phyloP scores from a whole-genome alignment of 495 filamentous ascomycete species.

The Podospora conica region DNA sequence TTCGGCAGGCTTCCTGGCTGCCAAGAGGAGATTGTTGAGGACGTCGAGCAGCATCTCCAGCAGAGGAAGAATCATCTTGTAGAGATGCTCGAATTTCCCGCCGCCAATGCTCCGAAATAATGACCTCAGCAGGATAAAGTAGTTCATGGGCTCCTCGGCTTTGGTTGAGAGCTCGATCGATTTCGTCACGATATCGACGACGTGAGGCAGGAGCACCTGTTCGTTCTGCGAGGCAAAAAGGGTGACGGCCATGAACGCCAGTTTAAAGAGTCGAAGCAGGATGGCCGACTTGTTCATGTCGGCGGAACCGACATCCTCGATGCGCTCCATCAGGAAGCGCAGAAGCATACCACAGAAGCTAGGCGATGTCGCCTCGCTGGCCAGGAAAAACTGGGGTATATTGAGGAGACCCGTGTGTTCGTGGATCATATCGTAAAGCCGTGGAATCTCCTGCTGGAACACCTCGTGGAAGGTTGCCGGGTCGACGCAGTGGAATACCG shows the following conservation, averaged over 20 bases:
- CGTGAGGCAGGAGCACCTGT: slow-evolving; percentile 88
- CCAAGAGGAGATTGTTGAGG: slow-evolving; percentile 84
- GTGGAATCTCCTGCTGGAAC: slow-evolving; percentile 94
- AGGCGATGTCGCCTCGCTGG: slow-evolving; percentile 93
- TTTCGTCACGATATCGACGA: slow-evolving; percentile 91
- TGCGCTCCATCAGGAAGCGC: slow-evolving; percentile 92
- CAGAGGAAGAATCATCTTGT: slow-evolving; percentile 94
- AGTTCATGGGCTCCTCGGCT: slow-evolving; percentile 97
- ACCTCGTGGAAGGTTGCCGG: slow-evolving; percentile 98
- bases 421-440: slow-evolving; percentile 96
- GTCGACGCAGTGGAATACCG: slow-evolving; percentile 97
- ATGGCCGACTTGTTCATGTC: slow-evolving; percentile 89
- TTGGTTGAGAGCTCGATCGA: slow-evolving; percentile 93
- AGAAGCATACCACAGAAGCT: slow-evolving; percentile 97
- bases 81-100: slow-evolving; percentile 92
- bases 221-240: slow-evolving; percentile 93
- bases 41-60: slow-evolving; percentile 97
- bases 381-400: slow-evolving; percentile 95
- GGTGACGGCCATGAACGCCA: slow-evolving; percentile 99
- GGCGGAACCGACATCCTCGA: slow-evolving; percentile 87
- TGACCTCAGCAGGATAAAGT: slow-evolving; percentile 87
- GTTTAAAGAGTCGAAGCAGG: slow-evolving; percentile 89
- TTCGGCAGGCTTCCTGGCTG: slow-evolving; percentile 81
- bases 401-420: slow-evolving; percentile 91
- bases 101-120: slow-evolving; percentile 96